Evolutionary conservation across 176 grass and related monocot genomes (phyloP).

Genomic region (Triticum aestivum): IWGSC_CS_RefSeq_v2.1 NC_057808.1:119871821-119872320

Average conservation of each 20-base stretch:
- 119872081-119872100: slow-evolving; percentile 50
- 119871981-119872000: slow-evolving; percentile 42
- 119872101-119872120: slow-evolving; percentile 35
- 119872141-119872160: slow-evolving; percentile 42
- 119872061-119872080: slow-evolving; percentile 50
- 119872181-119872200: slow-evolving; percentile 54
- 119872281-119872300: slow-evolving; percentile 43
- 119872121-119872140: slow-evolving; percentile 58
- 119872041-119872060: slow-evolving; percentile 46
- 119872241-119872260: slow-evolving; percentile 64
- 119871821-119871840: slow-evolving; percentile 14
- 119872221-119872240: slow-evolving; percentile 50
- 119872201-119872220: slow-evolving; percentile 49
- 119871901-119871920: slow-evolving; percentile 62
- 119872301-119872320: slow-evolving; percentile 68
- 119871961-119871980: slow-evolving; percentile 39
- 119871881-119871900: not conserved
- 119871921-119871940: slow-evolving; percentile 55
- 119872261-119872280: slow-evolving; percentile 52
- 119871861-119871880: no score
- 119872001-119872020: slow-evolving; percentile 17
- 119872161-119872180: slow-evolving; percentile 56
- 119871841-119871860: no score
- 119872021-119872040: slow-evolving; percentile 43
- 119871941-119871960: slow-evolving; percentile 44